A percentile compares a stretch with the other conserved stretches of the same genome.
Evolutionary conservation across 2,329 filamentous ascomycete genomes (phyloP).

Genomic region (Penicillium hesseltinei): DNA sequence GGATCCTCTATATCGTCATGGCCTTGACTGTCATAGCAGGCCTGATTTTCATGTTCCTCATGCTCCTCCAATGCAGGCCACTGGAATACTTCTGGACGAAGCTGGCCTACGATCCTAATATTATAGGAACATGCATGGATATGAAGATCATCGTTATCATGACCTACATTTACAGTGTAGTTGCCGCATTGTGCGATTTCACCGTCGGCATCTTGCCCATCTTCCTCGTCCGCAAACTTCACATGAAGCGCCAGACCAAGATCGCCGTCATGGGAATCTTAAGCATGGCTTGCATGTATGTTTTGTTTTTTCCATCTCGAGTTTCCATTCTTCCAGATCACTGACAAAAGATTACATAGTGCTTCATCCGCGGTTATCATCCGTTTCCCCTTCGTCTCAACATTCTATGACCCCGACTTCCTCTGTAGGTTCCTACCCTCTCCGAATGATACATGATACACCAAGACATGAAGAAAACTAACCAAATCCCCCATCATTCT

Average conservation of each 20-base stretch:
- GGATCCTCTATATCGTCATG: slow-evolving; percentile 49
- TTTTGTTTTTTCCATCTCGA: slow-evolving; percentile 15
- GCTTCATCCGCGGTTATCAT: slow-evolving; percentile 49
- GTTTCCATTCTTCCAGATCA: not conserved
- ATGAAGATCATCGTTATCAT: slow-evolving; percentile 35
- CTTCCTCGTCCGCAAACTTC: slow-evolving; percentile 55
- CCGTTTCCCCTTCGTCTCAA: slow-evolving; percentile 44
- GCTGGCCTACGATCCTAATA: slow-evolving; percentile 21
- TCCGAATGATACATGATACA: not conserved
- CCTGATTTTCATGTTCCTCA: slow-evolving; percentile 51
- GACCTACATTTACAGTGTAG: slow-evolving; percentile 36
- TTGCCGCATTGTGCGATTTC: slow-evolving; percentile 48
- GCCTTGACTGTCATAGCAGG: slow-evolving; percentile 46
- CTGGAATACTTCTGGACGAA: slow-evolving; percentile 52
- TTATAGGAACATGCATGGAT: slow-evolving; percentile 45
- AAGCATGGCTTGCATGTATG: slow-evolving; percentile 54
- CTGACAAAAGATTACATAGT: slow-evolving; percentile 13
- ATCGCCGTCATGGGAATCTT: slow-evolving; percentile 53
- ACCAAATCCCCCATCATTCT: not conserved
- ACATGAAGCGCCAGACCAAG: slow-evolving; percentile 55
- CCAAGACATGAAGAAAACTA: not conserved
- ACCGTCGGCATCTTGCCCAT: slow-evolving; percentile 54
- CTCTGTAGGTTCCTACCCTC: slow-evolving; percentile 25
- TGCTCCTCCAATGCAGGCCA: slow-evolving; percentile 55
- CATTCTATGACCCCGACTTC: slow-evolving; percentile 37